Percentiles rank a stretch among this genome's conserved stretches.
Evolutionary conservation across 2,329 filamentous ascomycete species (phyloP).

Genomic region (Botryotinia calthae): DNA sequence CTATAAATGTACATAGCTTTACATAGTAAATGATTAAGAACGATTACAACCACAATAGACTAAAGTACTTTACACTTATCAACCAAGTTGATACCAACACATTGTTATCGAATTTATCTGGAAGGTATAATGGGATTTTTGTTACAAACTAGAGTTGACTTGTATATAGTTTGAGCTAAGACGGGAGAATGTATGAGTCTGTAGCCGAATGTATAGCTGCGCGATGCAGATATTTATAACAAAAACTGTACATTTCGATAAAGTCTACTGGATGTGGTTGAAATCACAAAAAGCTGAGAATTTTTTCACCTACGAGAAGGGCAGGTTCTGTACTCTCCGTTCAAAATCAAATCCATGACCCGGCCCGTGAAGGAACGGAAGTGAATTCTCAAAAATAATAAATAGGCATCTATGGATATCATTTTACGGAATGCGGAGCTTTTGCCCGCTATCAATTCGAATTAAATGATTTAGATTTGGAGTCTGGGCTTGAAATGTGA

Average conservation of each 20-base stretch:
- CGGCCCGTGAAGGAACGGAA: neutral
- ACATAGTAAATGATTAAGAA: too few species aligned
- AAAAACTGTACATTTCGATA: neutral
- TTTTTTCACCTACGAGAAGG: neutral
- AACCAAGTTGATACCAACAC: neutral
- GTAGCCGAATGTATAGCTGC: rapidly evolving
- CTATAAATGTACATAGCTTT: too few species aligned
- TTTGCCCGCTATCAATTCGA: neutral
- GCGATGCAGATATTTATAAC: neutral
- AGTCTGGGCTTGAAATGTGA: neutral
- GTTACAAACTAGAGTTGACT: neutral
- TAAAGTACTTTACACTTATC: too few species aligned
- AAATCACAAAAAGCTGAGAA: neutral
- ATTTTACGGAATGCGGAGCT: neutral
- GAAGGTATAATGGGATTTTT: neutral
- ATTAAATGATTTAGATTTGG: neutral
- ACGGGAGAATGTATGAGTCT: neutral
- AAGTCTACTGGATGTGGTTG: neutral
- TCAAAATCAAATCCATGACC: neutral
- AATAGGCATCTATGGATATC: neutral
- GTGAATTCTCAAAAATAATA: neutral
- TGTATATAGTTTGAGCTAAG: neutral
- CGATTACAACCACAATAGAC: too few species aligned
- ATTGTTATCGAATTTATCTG: neutral
- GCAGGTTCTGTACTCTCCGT: neutral